phyloP scores from a whole-genome alignment of 2,329 filamentous ascomycete genomes.

The Lachnellula occidentalis region DNA sequence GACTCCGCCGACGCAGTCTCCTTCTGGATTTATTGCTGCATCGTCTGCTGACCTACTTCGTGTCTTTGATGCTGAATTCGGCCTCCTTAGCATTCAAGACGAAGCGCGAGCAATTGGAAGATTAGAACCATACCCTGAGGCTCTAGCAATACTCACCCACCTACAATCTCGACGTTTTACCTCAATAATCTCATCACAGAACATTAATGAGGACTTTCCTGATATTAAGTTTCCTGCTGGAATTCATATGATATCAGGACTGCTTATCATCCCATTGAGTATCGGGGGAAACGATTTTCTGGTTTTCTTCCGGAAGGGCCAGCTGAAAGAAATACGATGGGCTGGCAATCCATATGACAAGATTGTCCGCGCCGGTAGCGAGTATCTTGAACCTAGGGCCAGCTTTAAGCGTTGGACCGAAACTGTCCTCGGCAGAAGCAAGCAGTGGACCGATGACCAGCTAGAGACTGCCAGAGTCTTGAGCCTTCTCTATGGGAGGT shows the following conservation, averaged over 20 bases:
- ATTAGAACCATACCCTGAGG: conserved; percentile 22
- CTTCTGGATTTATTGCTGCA: conserved; percentile 15
- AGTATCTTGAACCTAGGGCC: conserved; percentile 21
- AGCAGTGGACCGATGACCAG: conserved; percentile 23
- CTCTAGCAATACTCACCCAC: conserved; percentile 18
- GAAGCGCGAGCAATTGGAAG: conserved; percentile 21
- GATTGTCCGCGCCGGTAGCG: conserved; percentile 7
- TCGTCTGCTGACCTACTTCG: conserved; percentile 20
- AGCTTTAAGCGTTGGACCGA: conserved; percentile 20
- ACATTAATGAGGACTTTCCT: conserved; percentile 20
- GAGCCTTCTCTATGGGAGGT: conserved; percentile 21
- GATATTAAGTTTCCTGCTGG: conserved; percentile 13
- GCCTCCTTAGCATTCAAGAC: conserved; percentile 19
- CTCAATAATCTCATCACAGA: conserved; percentile 13
- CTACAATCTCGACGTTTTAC: conserved; percentile 15
- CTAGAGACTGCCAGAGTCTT: conserved; percentile 22
- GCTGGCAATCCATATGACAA: conserved; percentile 24
- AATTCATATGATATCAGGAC: conserved; percentile 16
- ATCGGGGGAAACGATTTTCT: conserved; percentile 20
- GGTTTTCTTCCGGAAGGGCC: conserved; percentile 21
- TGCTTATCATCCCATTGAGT: conserved; percentile 21
- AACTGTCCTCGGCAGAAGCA: conserved; percentile 17
- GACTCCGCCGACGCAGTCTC: conserved; percentile 10
- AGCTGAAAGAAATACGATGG: conserved; percentile 17
- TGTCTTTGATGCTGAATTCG: conserved; percentile 23